Base-by-base conservation (phyloP, 2,329 filamentous ascomycete genomes). In the Aspergillus nomiae region DNA sequence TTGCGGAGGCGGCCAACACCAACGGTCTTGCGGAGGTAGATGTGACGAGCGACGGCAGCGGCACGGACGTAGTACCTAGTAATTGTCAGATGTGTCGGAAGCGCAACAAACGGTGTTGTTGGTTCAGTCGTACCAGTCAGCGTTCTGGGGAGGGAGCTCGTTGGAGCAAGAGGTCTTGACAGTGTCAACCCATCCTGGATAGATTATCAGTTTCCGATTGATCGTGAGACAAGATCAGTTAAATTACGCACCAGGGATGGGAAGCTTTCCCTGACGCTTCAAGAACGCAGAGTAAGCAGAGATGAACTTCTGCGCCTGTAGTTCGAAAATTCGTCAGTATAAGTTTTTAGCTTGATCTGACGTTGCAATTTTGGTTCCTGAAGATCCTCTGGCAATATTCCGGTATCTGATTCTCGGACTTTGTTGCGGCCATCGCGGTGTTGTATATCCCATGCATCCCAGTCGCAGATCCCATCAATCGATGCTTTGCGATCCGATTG, bases 1-100 rank as follows among this genome's bases (percentile, higher is more conserved):
- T 96, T 97, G 83, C 94, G 91, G 76, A 99, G 90, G 80, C 95
- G 93, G 84, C 95, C 95, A 75, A 99, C 92, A 88, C 95, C 95
- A 80, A 99, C 94, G 69, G 94, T 97, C 89, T 99, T 99, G 86
- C 95, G 92, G 83, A 99, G 88, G 89, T 99, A 99, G 87, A 99
- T 90, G 88, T 98, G 94, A 80, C 94, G 93, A 78, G 95, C 95
- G 80, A 99, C 90, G 73, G 94, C 89, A 76, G 95, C 95, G 77
- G 94, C 94, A 80, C 95, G 94, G 81, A 89, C 81, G 85, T 90
- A 90, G 86, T 87, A 90, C 84, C 84, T 86, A 55, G 32, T 55
- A 60, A 58, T 32, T 10, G 48, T 68, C 60, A 65, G 46, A 54
- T 28, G 26, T 32, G 30, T 59, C 28, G 48, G 26, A 3, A n/a